Conservation (phyloP, 129 eudicot genomes). For the Daucus carota region DNA sequence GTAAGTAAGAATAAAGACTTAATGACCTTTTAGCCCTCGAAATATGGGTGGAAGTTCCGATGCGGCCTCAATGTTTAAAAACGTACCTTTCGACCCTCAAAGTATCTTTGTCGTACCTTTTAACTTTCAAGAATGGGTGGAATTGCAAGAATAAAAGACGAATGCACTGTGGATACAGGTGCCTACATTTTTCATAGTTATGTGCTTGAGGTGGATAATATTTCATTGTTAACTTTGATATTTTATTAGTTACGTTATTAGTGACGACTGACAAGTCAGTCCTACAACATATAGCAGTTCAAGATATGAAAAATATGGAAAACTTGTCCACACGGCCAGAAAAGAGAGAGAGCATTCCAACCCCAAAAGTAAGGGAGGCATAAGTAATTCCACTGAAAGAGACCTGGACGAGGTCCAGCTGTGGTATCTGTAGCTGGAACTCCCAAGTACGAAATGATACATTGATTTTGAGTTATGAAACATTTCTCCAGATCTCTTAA, state of each 20-base stretch:
- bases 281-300: slow-evolving; percentile 76
- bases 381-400: slow-evolving; percentile 82
- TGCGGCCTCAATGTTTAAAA: no score
- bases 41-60: no score
- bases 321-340: slow-evolving; percentile 69
- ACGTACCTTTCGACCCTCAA: no score
- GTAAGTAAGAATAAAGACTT: no score
- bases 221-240: background rate
- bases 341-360: slow-evolving; percentile 33
- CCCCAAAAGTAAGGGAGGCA: slow-evolving; percentile 59
- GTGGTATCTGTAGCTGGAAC: no score
- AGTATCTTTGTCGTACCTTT: no score
- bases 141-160: background rate
- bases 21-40: no score
- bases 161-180: background rate
- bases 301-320: slow-evolving; percentile 63
- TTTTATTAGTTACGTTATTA: slow-evolving; percentile 55
- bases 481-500: no score
- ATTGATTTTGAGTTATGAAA: background rate
- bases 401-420: slow-evolving; percentile 87
- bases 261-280: slow-evolving; percentile 64
- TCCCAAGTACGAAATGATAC: slow-evolving; percentile 46
- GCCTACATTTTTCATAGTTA: background rate
- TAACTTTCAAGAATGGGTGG: no score
- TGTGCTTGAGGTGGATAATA: background rate